phyloP scores from a whole-genome alignment of 768 basidiomycete genomes.

The Holtermanniella nyarrowii region DNA sequence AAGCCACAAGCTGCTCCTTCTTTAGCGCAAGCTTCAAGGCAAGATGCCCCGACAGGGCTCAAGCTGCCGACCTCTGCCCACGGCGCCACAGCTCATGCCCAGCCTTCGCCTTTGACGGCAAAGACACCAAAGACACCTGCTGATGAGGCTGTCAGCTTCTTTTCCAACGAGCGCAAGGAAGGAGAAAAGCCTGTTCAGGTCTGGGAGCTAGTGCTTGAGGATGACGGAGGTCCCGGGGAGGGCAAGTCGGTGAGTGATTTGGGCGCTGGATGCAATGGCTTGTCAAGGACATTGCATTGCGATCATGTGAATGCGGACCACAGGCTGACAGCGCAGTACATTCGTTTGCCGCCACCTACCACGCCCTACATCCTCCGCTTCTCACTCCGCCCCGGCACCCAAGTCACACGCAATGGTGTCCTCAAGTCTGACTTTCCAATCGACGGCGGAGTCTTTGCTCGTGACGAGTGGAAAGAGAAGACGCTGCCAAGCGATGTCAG shows the following conservation, averaged over 20 bases:
- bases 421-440: conserved; percentile 96
- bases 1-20: no score
- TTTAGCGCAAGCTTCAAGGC: no score
- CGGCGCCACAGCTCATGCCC: no score
- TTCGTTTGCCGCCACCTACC: conserved; percentile 85
- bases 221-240: conserved; percentile 82
- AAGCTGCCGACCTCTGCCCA: neutral
- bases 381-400: conserved; percentile 81
- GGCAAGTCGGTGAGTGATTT: conserved; percentile 60
- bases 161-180: conserved; percentile 49
- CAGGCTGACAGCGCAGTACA: conserved; percentile 53
- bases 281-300: conserved; percentile 1
- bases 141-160: conserved; percentile 84
- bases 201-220: conserved; percentile 74
- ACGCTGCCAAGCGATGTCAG: conserved; percentile 39
- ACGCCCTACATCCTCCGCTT: conserved; percentile 83
- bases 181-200: conserved; percentile 57
- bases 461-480: conserved; percentile 63
- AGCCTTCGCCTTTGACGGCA: neutral
- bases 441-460: conserved; percentile 74
- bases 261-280: neutral
- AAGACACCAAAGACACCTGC: conserved; percentile 75
- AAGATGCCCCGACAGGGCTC: neutral
- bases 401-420: conserved; percentile 77
- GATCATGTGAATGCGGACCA: conserved; percentile 11